Evolutionary conservation across 805 yeast genomes (phyloP), one percentile per base, ranked within the genome.

Genomic region (Candida awuae): DNA sequence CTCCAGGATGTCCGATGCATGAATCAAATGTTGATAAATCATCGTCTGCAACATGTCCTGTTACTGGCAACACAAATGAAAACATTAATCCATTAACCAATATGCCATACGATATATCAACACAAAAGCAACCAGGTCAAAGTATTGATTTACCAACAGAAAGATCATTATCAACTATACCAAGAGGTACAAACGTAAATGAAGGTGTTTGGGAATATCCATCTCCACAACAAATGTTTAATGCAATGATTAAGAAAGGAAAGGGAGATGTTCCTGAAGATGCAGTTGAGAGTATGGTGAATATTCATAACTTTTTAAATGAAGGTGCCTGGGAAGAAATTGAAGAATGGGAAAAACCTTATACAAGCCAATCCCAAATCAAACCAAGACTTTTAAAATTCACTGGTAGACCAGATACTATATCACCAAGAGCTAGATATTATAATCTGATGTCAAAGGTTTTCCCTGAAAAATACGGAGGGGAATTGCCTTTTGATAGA

Each of bases 261-360:
- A 90, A 92, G 54, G 82, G 84, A 32, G 94, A 81, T 34, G 74
- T 90, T 38, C 94, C 90, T 3, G 97, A 88, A 58, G 95, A 86
- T 47, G 96, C 96, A 1, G 97, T 92, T 4, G 96, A 85, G 50
- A 73, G 84, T 34, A 92, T 92, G 99, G 98, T 92, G 19, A 90
- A 82, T 48, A 94, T 92, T 33, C 99, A 92, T 62, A 92, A 92
- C 61, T 92, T 88, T 55, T 63, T 92, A 47, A 92, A 92, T 59
- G 99, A 92, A 59, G 96, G 95, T 12, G 97, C 97, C 9, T 92
- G 99, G 99, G 75, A 75, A 44, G 96, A 92, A 58, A 87, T 92
- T 39, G 65, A 86, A 46, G 74, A 80, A 43, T 92, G 99, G 99
- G 99, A 92, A 63, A 60, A 68, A 45, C 77, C 79, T 39, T 73